Conservation (phyloP, 2,329 filamentous ascomycete species). For the Colletotrichum musae region DNA sequence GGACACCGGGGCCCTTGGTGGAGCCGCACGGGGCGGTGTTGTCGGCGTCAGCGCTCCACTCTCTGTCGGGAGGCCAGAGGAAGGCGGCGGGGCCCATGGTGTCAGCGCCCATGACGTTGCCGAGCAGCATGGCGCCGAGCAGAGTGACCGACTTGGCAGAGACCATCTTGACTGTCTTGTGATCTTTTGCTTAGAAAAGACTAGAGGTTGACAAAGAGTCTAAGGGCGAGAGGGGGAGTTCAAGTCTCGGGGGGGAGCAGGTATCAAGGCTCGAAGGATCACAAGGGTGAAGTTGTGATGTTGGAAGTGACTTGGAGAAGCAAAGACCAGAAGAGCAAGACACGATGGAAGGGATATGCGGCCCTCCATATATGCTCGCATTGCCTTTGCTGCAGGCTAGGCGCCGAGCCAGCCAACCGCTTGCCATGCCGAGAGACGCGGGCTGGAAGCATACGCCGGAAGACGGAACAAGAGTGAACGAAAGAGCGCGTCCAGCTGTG, state of each 20-base stretch:
- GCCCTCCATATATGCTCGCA: constrained; percentile 32
- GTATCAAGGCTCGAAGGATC: constrained; percentile 30
- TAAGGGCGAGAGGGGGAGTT: constrained; percentile 17
- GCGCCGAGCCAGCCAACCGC: constrained; percentile 36
- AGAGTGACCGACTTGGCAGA: constrained; percentile 35
- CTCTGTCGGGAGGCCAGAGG: constrained; percentile 70
- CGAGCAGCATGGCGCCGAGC: constrained; percentile 38
- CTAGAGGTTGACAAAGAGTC: not conserved
- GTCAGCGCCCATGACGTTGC: constrained; percentile 40
- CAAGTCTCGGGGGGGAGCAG: constrained; percentile 25
- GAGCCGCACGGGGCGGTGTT: constrained; percentile 73
- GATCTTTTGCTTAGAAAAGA: too few relatives aligned
- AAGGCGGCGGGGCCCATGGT: constrained; percentile 70
- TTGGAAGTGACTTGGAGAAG: constrained; percentile 15
- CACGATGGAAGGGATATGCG: constrained; percentile 2
- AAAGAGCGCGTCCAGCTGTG: not conserved
- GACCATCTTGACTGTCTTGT: constrained; percentile 36
- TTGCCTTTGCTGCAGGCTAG: constrained; percentile 11
- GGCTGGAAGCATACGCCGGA: not conserved
- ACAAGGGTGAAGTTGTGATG: constrained; percentile 29
- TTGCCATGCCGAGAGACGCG: constrained; percentile 28
- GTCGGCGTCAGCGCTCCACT: constrained; percentile 68
- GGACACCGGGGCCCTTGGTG: constrained; percentile 58
- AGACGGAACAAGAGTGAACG: not conserved
- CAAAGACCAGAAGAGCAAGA: not conserved